These are phyloP conservation scores for Silybum marianum DNA, from an alignment of 129 eudicot species.

Conservation along the genomic window DNA sequence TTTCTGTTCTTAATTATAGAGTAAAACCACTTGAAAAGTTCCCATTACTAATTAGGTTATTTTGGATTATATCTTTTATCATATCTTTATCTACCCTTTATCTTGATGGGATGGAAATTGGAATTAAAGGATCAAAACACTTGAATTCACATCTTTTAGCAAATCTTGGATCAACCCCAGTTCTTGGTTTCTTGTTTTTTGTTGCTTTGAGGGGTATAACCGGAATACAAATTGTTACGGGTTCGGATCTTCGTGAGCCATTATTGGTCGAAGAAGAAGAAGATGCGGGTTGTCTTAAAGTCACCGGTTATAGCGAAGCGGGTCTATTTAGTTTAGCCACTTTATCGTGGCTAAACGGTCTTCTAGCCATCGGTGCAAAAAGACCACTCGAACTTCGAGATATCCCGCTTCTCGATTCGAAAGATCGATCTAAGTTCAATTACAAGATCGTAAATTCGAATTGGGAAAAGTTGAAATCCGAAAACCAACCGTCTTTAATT, in stretches of 20 bases:
- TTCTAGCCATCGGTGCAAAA: constrained; percentile 73
- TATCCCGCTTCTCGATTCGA: constrained; percentile 77
- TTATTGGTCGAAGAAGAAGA: constrained; percentile 77
- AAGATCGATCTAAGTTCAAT: constrained; percentile 80
- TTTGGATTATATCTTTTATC: constrained; percentile 71
- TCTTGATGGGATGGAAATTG: constrained; percentile 53
- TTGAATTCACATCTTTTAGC: constrained; percentile 58
- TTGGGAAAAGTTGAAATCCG: constrained; percentile 77
- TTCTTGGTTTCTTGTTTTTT: constrained; percentile 68
- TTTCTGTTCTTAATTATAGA: constrained; percentile 52
- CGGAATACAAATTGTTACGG: constrained; percentile 52
- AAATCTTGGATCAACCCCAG: constrained; percentile 55
- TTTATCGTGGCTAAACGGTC: constrained; percentile 76
- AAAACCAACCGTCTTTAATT: constrained; percentile 67
- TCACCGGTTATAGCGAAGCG: constrained; percentile 76
- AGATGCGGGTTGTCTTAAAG: constrained; percentile 81
- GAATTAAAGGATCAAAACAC: constrained; percentile 50
- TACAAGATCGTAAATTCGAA: constrained; percentile 66
- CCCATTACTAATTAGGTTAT: constrained; percentile 57
- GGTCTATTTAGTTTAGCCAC: constrained; percentile 77
- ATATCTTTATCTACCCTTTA: constrained; percentile 55
- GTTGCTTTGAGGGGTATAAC: constrained; percentile 64
- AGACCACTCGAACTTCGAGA: constrained; percentile 85
- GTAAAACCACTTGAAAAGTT: constrained; percentile 54
- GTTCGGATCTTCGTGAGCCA: constrained; percentile 75